Evolutionary conservation across 164 flowering plant species (phyloP).

Genomic region (Saururus chinensis): DNA sequence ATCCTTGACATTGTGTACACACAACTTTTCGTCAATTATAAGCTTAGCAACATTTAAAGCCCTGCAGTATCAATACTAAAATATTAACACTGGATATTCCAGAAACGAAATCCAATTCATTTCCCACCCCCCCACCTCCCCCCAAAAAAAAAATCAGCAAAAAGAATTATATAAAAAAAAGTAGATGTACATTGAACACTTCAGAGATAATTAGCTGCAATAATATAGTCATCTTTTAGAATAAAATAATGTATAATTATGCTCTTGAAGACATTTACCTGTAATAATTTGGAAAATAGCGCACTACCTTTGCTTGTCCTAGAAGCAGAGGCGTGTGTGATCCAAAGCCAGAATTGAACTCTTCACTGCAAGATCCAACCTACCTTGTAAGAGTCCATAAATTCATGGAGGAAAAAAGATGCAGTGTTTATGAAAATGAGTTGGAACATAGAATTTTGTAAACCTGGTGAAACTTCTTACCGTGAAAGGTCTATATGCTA

Average conservation of each 20-base stretch:
- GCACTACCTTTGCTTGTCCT: slow-evolving; percentile 91
- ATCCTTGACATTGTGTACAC: slow-evolving; percentile 51
- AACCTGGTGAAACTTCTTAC: no score
- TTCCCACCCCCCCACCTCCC: background rate
- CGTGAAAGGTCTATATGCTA: no score
- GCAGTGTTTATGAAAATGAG: no score
- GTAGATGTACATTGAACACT: no score
- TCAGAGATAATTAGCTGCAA: no score
- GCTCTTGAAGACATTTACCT: slow-evolving; percentile 34
- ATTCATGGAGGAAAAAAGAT: no score
- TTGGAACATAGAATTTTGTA: no score
- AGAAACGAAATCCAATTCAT: background rate
- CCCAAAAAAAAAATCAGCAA: no score
- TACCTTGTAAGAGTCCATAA: background rate
- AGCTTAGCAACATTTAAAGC: slow-evolving; percentile 51
- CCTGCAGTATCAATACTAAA: slow-evolving; percentile 22
- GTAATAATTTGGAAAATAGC: slow-evolving; percentile 66
- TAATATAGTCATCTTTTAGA: no score
- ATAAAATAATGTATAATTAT: no score
- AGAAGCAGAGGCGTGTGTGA: slow-evolving; percentile 82
- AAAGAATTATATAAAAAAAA: no score
- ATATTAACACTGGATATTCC: background rate
- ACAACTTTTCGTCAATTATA: slow-evolving; percentile 46
- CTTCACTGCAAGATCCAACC: slow-evolving; percentile 46
- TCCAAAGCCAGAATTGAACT: slow-evolving; percentile 90